Evolutionary conservation across 352 stramenopile genomes (phyloP).

Genomic region (Phytophthora ramorum): DNA sequence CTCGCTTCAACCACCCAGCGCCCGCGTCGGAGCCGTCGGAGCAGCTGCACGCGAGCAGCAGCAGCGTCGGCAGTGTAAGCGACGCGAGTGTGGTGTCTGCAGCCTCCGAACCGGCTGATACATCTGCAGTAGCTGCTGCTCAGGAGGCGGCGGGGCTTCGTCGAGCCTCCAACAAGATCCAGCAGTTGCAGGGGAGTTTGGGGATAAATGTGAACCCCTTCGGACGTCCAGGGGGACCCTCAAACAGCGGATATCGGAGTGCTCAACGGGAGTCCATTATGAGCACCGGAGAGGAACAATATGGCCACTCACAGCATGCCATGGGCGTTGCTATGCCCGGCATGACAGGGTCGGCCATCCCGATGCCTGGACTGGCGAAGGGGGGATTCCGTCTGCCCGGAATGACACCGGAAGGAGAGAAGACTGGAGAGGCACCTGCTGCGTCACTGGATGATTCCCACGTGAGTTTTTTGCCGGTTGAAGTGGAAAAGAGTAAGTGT

Average conservation of each 20-base stretch:
- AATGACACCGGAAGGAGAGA: conserved; percentile 48
- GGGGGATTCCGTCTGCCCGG: conserved; percentile 70
- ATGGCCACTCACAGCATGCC: conserved; percentile 67
- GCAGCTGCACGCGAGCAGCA: conserved; percentile 12
- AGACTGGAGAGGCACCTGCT: conserved; percentile 35
- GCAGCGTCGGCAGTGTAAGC: conserved; percentile 22
- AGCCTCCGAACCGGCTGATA: conserved; percentile 29
- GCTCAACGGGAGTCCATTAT: conserved; percentile 67
- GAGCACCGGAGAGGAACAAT: conserved; percentile 84
- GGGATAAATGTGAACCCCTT: conserved; percentile 89
- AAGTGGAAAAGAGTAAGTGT: not conserved
- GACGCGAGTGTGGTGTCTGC: conserved; percentile 21
- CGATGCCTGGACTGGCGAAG: conserved; percentile 84
- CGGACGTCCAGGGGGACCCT: conserved; percentile 46
- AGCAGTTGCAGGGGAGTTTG: conserved; percentile 81
- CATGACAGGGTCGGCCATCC: conserved; percentile 77
- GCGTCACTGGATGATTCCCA: conserved; percentile 63
- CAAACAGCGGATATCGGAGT: conserved; percentile 45
- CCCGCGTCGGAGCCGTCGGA: conserved; percentile 17
- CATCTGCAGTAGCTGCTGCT: conserved; percentile 37
- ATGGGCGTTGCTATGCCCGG: conserved; percentile 84
- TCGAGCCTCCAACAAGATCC: conserved; percentile 63
- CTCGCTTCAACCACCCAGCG: conserved; percentile 36
- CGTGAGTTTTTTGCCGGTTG: conserved; percentile 44
- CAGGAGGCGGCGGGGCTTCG: conserved; percentile 39